Evolutionary conservation across 306 rosid genomes (phyloP).

Genomic region (Arachis stenosperma): DNA sequence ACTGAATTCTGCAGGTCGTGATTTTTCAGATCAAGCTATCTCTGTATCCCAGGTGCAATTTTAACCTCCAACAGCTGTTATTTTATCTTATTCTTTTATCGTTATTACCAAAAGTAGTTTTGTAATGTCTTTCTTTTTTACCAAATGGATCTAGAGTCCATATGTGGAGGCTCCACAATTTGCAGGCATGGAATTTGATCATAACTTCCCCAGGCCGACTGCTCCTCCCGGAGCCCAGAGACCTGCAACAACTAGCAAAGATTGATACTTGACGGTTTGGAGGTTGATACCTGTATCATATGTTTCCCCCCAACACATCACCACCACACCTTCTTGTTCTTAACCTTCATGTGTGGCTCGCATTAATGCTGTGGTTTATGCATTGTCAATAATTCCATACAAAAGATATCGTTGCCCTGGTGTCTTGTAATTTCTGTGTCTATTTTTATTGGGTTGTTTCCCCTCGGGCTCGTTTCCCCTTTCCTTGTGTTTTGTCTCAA

Average conservation of each 20-base stretch:
- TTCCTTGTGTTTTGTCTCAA: neutral
- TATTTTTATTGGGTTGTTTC: conserved; percentile 36
- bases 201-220: conserved; percentile 74
- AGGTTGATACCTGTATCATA: neutral
- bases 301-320: neutral
- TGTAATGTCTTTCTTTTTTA: conserved; percentile 19
- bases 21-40: conserved; percentile 46
- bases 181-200: conserved; percentile 54
- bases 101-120: neutral
- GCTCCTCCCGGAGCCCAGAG: conserved; percentile 98
- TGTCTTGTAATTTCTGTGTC: conserved; percentile 42
- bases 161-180: conserved; percentile 83
- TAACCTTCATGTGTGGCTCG: conserved; percentile 35
- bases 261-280: conserved; percentile 57
- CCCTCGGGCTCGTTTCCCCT: neutral
- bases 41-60: conserved; percentile 57
- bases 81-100: conserved; percentile 1
- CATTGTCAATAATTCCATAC: conserved; percentile 39
- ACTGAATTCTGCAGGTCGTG: conserved; percentile 51
- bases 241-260: conserved; percentile 61
- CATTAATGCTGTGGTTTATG: conserved; percentile 38
- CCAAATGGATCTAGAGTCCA: conserved; percentile 65
- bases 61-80: conserved; percentile 5
- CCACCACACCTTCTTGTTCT: neutral
- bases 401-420: conserved; percentile 39